These are phyloP conservation scores for Diutina rugosa DNA, from an alignment of 1,139 yeast genomes.

Conservation along the genomic window DNA sequence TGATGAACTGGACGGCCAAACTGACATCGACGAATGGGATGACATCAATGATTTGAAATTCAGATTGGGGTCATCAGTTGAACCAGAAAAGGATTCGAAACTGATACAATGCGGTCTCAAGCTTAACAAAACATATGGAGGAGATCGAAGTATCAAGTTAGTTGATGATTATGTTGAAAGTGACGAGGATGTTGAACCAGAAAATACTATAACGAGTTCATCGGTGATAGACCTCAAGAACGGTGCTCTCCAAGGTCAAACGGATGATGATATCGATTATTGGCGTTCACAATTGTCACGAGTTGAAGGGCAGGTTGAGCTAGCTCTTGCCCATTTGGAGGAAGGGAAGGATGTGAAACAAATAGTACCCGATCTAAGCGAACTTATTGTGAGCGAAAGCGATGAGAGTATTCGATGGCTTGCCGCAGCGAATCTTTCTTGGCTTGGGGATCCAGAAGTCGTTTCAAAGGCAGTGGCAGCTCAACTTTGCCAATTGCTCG, in stretches of 20 bases:
- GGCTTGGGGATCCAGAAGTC: neutral
- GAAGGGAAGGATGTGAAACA: neutral
- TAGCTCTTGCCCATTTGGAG: neutral
- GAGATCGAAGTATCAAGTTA: neutral
- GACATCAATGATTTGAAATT: neutral
- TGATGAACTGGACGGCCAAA: neutral
- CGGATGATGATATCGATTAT: neutral
- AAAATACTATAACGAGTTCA: neutral
- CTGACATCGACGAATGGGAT: neutral
- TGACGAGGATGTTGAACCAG: neutral
- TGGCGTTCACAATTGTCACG: neutral
- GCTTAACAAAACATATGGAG: neutral
- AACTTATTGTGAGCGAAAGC: neutral
- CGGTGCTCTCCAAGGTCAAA: neutral
- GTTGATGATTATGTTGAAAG: neutral
- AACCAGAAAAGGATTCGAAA: neutral
- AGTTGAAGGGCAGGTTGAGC: neutral
- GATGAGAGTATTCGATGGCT: neutral
- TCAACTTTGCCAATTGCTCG: neutral
- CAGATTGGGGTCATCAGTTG: neutral
- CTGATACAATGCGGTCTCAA: neutral
- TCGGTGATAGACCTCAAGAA: neutral
- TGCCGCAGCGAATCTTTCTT: neutral
- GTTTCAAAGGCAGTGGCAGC: neutral
- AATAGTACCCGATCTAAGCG: neutral